Evolutionary conservation across 495 filamentous ascomycete species (phyloP).

Genomic region (Copromyces sp.): DNA sequence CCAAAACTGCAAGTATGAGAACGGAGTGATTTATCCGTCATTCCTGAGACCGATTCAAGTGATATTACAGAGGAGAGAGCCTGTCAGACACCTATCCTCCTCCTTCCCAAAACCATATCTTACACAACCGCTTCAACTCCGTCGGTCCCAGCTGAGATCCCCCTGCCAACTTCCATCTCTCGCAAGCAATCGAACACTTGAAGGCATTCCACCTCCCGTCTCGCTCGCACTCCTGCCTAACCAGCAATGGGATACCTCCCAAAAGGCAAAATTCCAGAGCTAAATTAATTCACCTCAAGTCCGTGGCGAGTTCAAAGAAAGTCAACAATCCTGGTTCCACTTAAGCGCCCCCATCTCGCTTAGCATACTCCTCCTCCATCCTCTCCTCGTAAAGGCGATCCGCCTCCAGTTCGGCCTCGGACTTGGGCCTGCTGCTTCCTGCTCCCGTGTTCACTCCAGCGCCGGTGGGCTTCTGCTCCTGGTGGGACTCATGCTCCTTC

Average conservation of each 20-base stretch:
- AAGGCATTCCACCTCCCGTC: background rate
- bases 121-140: background rate
- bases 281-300: background rate
- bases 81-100: background rate
- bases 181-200: background rate
- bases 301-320: too few species aligned
- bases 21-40: too few species aligned
- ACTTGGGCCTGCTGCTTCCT: slow-evolving; percentile 27
- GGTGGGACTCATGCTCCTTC: background rate
- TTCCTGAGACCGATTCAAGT: background rate
- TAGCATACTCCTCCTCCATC: slow-evolving; percentile 75
- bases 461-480: slow-evolving; percentile 13
- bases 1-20: too few species aligned
- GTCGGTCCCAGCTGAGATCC: background rate
- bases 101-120: background rate
- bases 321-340: background rate
- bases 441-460: slow-evolving; percentile 33
- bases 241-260: background rate
- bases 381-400: slow-evolving; percentile 56
- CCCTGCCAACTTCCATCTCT: background rate
- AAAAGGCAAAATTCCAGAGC: background rate
- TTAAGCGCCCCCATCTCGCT: slow-evolving; percentile 60
- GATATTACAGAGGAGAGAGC: background rate
- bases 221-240: background rate
- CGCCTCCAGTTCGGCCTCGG: slow-evolving; percentile 38